phyloP scores from a whole-genome alignment of 768 basidiomycete genomes.

The Kwoniella europaea region DNA sequence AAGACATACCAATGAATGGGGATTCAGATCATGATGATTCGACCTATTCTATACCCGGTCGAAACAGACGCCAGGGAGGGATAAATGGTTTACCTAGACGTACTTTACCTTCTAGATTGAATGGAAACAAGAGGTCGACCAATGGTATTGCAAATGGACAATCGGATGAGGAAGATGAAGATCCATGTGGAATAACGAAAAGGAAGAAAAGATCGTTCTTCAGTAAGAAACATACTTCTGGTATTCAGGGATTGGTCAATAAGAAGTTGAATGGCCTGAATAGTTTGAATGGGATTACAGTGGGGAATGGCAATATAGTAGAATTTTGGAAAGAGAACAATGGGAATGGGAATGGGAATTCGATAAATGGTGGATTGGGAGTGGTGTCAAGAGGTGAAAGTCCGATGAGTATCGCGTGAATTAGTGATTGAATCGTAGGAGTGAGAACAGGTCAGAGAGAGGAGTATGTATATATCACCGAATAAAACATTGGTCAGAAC shows the following conservation, averaged over 20 bases:
- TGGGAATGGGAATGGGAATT: background rate
- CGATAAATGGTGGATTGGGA: background rate
- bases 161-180: slow-evolving; percentile 26
- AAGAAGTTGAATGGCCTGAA: slow-evolving; percentile 10
- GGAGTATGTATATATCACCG: too few species aligned
- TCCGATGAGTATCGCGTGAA: slow-evolving; percentile 45
- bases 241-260: slow-evolving; percentile 2
- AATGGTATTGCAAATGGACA: slow-evolving; percentile 1
- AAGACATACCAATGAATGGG: slow-evolving; percentile 21
- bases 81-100: background rate
- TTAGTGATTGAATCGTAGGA: background rate
- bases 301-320: slow-evolving; percentile 2
- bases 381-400: slow-evolving; percentile 36
- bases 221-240: slow-evolving; percentile 14
- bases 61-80: slow-evolving; percentile 25
- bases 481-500: too few species aligned
- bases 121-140: slow-evolving; percentile 1
- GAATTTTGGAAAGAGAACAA: slow-evolving; percentile 3
- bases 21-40: slow-evolving; percentile 29
- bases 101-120: background rate
- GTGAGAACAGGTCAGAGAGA: too few species aligned
- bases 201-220: slow-evolving; percentile 45
- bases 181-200: slow-evolving; percentile 21
- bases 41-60: slow-evolving; percentile 18
- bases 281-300: background rate